These are phyloP conservation scores for Colletotrichum sp. DNA, from an alignment of 2,329 filamentous ascomycete genomes.

Conservation along the genomic window DNA sequence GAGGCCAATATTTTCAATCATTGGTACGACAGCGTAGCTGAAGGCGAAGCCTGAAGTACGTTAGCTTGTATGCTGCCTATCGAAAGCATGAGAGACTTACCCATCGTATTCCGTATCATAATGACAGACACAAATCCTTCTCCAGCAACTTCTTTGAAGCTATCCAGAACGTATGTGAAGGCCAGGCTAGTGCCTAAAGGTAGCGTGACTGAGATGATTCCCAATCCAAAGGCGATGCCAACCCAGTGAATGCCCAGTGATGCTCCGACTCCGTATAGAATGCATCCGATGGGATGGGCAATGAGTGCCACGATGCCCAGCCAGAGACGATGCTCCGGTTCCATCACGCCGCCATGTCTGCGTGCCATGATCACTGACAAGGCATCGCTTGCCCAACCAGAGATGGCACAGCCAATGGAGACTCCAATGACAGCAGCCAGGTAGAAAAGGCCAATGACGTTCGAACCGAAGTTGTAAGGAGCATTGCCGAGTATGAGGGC, in stretches of 20 bases:
- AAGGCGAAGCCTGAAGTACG: conserved; percentile 25
- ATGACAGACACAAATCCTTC: conserved; percentile 26
- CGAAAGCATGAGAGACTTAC: background rate
- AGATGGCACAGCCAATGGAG: conserved; percentile 26
- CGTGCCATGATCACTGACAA: conserved; percentile 24
- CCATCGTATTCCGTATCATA: conserved; percentile 28
- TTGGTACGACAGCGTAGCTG: conserved; percentile 27
- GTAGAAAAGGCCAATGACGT: conserved; percentile 25
- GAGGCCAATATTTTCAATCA: conserved; percentile 25
- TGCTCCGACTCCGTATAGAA: conserved; percentile 27
- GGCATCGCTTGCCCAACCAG: conserved; percentile 26
- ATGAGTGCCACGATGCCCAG: conserved; percentile 24
- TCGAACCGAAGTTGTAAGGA: conserved; percentile 28
- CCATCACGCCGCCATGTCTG: conserved; percentile 27
- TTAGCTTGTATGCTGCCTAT: background rate
- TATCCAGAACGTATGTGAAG: conserved; percentile 28
- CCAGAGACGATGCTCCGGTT: conserved; percentile 30
- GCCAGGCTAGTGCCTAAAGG: conserved; percentile 26
- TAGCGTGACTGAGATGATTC: conserved; percentile 25
- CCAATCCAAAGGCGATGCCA: conserved; percentile 26
- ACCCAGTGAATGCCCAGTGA: conserved; percentile 28
- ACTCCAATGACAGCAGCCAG: conserved; percentile 25
- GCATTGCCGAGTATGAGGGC: conserved; percentile 26
- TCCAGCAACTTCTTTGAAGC: conserved; percentile 28
- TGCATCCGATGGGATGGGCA: conserved; percentile 26